Conservation (phyloP, 139 green algal species). For the Volvox reticuliferus region DNA sequence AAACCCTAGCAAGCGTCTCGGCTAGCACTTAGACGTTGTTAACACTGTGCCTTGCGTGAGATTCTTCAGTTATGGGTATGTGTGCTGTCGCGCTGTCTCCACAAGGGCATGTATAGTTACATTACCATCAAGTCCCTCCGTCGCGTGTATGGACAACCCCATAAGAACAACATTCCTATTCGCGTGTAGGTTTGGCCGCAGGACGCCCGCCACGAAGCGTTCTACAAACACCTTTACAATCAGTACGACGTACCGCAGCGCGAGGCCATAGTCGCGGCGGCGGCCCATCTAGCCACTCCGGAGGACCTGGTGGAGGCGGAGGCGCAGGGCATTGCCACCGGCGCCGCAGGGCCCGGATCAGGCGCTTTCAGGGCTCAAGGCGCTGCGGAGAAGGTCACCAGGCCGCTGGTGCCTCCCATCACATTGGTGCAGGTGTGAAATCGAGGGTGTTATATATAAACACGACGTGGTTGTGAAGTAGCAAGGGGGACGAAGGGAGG, state of each 20-base stretch:
- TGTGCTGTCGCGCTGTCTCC: too few species aligned
- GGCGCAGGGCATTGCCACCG: conserved; percentile 9
- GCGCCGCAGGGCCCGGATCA: not conserved
- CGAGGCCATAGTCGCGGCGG: conserved; percentile 73
- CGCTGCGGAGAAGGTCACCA: not conserved
- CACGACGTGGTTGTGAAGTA: too few species aligned
- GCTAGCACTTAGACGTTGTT: too few species aligned
- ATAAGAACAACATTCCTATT: too few species aligned
- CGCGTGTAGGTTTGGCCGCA: conserved; percentile 51
- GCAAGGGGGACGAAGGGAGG: too few species aligned
- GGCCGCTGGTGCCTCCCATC: conserved; percentile 10
- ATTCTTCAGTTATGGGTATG: too few species aligned
- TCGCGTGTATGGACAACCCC: too few species aligned
- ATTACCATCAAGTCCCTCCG: too few species aligned
- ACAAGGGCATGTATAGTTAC: too few species aligned
- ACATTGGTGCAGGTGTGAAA: conserved; percentile 24
- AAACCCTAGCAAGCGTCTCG: too few species aligned
- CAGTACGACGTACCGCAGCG: conserved; percentile 79
- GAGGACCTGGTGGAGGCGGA: conserved; percentile 31
- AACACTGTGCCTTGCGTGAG: too few species aligned
- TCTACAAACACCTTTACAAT: conserved; percentile 58
- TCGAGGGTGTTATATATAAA: too few species aligned
- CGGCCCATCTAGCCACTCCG: conserved; percentile 47
- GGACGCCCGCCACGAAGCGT: conserved; percentile 47
- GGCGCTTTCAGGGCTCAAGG: not conserved